Evolutionary conservation across 2,329 filamentous ascomycete genomes (phyloP).

Genomic region (Exophiala bonariae): DNA sequence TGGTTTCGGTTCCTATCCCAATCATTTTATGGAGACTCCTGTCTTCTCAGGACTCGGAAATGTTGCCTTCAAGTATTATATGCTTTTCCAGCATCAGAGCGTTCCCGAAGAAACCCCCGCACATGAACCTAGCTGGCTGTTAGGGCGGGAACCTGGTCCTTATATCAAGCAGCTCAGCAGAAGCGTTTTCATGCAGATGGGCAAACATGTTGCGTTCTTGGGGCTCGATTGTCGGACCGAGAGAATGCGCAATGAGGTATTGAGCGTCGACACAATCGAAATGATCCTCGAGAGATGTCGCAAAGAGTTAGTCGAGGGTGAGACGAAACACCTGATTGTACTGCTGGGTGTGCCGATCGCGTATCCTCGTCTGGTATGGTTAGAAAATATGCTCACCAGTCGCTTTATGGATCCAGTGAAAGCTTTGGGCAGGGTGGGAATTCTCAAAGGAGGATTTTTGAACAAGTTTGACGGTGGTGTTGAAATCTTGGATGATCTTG

Average conservation of each 20-base stretch:
- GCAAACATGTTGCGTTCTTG: slow-evolving; percentile 75
- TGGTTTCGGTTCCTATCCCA: slow-evolving; percentile 64
- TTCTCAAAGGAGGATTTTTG: slow-evolving; percentile 71
- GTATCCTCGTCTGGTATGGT: slow-evolving; percentile 71
- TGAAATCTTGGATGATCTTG: slow-evolving; percentile 86
- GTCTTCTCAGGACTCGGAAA: slow-evolving; percentile 88
- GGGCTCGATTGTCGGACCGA: slow-evolving; percentile 92
- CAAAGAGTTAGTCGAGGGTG: slow-evolving; percentile 75
- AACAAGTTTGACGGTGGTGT: slow-evolving; percentile 91
- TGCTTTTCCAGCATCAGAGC: slow-evolving; percentile 97
- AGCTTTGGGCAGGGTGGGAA: slow-evolving; percentile 76
- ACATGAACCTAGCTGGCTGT: slow-evolving; percentile 86
- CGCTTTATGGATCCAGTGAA: slow-evolving; percentile 86
- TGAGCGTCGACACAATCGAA: slow-evolving; percentile 80
- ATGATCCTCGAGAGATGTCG: slow-evolving; percentile 84
- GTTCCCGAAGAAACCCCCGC: slow-evolving; percentile 75
- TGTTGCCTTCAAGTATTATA: slow-evolving; percentile 96
- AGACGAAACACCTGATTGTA: slow-evolving; percentile 73
- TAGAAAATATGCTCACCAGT: slow-evolving; percentile 74
- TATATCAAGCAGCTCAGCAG: slow-evolving; percentile 87
- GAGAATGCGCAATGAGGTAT: slow-evolving; percentile 76
- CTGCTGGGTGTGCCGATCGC: slow-evolving; percentile 81
- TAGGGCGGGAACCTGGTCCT: slow-evolving; percentile 77
- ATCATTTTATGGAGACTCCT: slow-evolving; percentile 81
- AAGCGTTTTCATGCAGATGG: slow-evolving; percentile 82